Percentiles rank a stretch among this genome's conserved stretches.
phyloP scores from a whole-genome alignment of 306 rosid species.

The Cucumis cinereus region DNA sequence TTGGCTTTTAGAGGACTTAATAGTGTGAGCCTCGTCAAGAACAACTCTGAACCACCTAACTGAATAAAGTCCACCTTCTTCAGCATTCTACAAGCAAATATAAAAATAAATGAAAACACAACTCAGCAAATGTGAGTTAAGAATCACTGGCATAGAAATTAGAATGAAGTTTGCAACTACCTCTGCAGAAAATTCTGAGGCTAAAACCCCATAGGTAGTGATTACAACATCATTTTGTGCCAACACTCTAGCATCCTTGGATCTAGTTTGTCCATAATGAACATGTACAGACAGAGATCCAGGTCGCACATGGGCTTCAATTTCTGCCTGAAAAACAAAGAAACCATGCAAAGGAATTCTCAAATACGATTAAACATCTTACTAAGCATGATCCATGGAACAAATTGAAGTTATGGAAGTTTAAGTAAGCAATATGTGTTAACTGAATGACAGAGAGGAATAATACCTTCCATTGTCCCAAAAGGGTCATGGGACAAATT shows the following conservation, averaged over 20 bases:
- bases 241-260: conserved; percentile 66
- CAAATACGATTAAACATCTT: not conserved
- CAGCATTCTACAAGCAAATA: conserved; percentile 45
- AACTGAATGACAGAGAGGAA: not conserved
- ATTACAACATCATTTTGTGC: conserved; percentile 71
- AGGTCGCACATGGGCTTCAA: conserved; percentile 67
- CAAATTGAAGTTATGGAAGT: not conserved
- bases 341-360: not conserved
- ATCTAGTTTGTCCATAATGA: conserved; percentile 88
- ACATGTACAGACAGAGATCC: conserved; percentile 65
- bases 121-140: conserved; percentile 8
- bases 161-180: conserved; percentile 29
- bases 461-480: conserved; percentile 77
- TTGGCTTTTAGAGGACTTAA: conserved; percentile 89
- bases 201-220: conserved; percentile 76
- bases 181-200: conserved; percentile 81
- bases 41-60: conserved; percentile 89
- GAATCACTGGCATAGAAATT: not conserved
- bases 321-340: conserved; percentile 61
- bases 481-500: conserved; percentile 85
- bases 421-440: not conserved
- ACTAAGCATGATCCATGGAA: not conserved
- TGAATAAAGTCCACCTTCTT: conserved; percentile 64
- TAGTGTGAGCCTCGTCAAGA: conserved; percentile 94
- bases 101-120: not conserved